Conservation (phyloP, 208 protist species). For the Acanthamoeba castellanii region DNA sequence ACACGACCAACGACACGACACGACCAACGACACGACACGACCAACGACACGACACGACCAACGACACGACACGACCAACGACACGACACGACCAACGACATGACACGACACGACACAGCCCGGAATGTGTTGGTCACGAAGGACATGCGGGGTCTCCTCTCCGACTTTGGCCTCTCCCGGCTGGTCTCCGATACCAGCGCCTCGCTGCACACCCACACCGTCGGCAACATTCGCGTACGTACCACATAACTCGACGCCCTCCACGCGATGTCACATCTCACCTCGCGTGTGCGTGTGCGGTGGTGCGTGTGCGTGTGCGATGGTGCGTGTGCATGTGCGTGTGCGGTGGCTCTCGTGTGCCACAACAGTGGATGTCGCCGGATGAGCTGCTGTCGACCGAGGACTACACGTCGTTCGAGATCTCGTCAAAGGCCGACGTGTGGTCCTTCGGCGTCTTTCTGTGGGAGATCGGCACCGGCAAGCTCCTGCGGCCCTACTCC, state of each 20-base stretch:
- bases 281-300: no score
- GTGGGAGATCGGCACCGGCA: conserved; percentile 2
- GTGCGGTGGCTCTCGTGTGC: not conserved
- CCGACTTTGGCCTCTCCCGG: conserved; percentile 22
- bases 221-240: not conserved
- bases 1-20: no score
- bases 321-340: no score
- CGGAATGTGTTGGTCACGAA: conserved; percentile 10
- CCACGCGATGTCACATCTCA: not conserved
- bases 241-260: not conserved
- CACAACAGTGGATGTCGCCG: conserved; percentile 8
- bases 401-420: conserved; percentile 33
- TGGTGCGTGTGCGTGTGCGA: no score
- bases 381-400: conserved; percentile 23
- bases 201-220: conserved; percentile 14
- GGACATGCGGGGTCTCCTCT: conserved; percentile 1
- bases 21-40: no score
- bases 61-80: no score
- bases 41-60: no score
- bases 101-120: not conserved
- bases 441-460: conserved; percentile 19
- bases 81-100: no score
- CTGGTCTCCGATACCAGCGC: conserved; percentile 5
- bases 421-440: not conserved
- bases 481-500: not conserved